These are phyloP conservation scores for Leccinum boreale DNA, from an alignment of 768 basidiomycete species.

Conservation along the genomic window DNA sequence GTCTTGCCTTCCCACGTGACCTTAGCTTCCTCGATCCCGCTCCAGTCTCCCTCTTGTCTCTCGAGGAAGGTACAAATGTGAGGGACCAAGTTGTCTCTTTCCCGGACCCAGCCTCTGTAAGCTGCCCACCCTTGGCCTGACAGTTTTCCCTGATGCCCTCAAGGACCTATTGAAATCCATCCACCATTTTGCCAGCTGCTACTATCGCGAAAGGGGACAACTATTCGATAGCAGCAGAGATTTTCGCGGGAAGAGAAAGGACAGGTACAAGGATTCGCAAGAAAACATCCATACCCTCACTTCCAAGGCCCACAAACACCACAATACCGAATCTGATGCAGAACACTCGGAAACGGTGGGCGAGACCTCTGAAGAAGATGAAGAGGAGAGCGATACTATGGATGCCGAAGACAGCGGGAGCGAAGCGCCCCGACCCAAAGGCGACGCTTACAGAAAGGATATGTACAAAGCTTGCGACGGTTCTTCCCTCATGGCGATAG, in stretches of 20 bases:
- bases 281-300: constrained; percentile 24
- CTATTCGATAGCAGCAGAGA: constrained; percentile 48
- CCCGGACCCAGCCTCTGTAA: constrained; percentile 51
- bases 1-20: constrained; percentile 45
- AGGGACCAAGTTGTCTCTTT: constrained; percentile 16
- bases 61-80: constrained; percentile 5
- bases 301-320: constrained; percentile 1
- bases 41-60: constrained; percentile 5
- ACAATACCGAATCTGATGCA: constrained; percentile 3
- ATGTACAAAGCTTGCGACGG: constrained; percentile 80
- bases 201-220: constrained; percentile 62
- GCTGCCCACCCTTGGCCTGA: constrained; percentile 7
- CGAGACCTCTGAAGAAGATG: constrained; percentile 13
- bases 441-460: constrained; percentile 34
- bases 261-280: constrained; percentile 15
- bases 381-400: constrained; percentile 9
- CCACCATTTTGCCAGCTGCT: constrained; percentile 49
- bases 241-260: constrained; percentile 43
- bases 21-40: constrained; percentile 52
- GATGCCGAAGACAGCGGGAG: constrained; percentile 6
- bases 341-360: constrained; percentile 15
- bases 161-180: constrained; percentile 53
- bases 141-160: constrained; percentile 15
- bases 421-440: constrained; percentile 3
- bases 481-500: constrained; percentile 68